Evolutionary conservation across 2,329 filamentous ascomycete genomes (phyloP), one percentile per base, ranked within the genome.

Genomic region (Huntiella moniliformis): DNA sequence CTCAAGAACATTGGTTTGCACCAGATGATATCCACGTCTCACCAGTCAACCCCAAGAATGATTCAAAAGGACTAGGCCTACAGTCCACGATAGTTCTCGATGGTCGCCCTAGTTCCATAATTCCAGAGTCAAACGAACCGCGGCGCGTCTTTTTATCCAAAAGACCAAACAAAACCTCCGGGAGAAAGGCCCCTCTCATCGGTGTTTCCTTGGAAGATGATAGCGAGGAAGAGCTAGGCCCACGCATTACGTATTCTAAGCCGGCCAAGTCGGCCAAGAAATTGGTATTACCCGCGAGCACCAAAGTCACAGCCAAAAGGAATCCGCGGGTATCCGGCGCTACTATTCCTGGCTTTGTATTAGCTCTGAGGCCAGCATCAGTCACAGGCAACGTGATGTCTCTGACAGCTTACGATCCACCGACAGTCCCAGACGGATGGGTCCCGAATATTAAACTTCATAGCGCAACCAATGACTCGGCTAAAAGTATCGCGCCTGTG

Each of bases 21-120:
- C 91, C 91, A 0, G 78, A 85, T 38, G 82, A 95, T 55, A 71
- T 79, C 13, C 2, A 61, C 65, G 2, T 77, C 86, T 69, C 77
- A 85, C 51, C 63, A 62, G 1, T 75, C 48, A 57, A 67, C 3
- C 71, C 66, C 44, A 86, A 86, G 59, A 70, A 67, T 8, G 75
- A 85, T 54, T 70, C 70, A 36, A 81, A 77, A 57, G 83, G 83
- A 0, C 59, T 91, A 1, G 83, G 82, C n/a, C 10, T 18, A 32
- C 10, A 28, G 11, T 32, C 36, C 31, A 42, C 32, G 4, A 28
- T 36, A 12, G 22, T 36, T 10, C 22, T 28, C 22, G 7, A 28
- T 28, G 22, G 7, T 6, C 7, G 10, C 10, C 6, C 10, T 28
- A 28, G 10, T 28, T 28, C 22, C 6, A 28, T n/a, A n/a, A n/a